phyloP scores from a whole-genome alignment of 495 filamentous ascomycete genomes.

The Aspergillus homomorphus region DNA sequence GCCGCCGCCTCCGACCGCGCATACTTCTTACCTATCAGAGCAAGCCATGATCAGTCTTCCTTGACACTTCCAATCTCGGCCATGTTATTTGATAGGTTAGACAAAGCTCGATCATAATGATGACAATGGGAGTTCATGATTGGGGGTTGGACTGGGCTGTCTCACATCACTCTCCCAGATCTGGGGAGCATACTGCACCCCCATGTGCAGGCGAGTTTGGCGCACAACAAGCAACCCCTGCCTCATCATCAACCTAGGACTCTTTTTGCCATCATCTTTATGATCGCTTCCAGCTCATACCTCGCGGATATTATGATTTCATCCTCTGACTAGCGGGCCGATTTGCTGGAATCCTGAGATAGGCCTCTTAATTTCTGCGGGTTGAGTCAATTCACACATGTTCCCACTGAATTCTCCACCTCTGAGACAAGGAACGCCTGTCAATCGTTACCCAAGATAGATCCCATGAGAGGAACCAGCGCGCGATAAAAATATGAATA shows the following conservation, averaged over 20 bases:
- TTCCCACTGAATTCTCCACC: background rate
- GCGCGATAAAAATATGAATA: background rate
- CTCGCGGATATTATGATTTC: background rate
- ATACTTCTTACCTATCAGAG: slow-evolving; percentile 9
- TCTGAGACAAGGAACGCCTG: background rate
- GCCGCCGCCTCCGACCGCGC: background rate
- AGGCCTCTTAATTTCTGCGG: background rate
- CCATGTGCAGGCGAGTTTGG: background rate
- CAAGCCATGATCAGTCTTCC: background rate
- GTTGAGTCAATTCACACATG: too few species aligned
- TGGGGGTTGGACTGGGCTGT: background rate
- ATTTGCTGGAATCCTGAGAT: background rate
- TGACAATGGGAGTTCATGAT: background rate
- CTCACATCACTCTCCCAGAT: background rate
- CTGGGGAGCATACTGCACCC: background rate
- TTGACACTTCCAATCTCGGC: background rate
- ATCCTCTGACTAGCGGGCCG: background rate
- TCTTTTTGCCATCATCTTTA: background rate
- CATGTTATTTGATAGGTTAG: background rate
- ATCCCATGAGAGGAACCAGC: background rate
- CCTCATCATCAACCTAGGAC: background rate
- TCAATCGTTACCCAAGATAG: slow-evolving; percentile 5
- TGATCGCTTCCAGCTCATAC: background rate
- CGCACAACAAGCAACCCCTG: background rate
- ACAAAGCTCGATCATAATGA: slow-evolving; percentile 3